Base-by-base conservation (phyloP, 495 filamentous ascomycete genomes). In the Penicillium tannophilum region DNA sequence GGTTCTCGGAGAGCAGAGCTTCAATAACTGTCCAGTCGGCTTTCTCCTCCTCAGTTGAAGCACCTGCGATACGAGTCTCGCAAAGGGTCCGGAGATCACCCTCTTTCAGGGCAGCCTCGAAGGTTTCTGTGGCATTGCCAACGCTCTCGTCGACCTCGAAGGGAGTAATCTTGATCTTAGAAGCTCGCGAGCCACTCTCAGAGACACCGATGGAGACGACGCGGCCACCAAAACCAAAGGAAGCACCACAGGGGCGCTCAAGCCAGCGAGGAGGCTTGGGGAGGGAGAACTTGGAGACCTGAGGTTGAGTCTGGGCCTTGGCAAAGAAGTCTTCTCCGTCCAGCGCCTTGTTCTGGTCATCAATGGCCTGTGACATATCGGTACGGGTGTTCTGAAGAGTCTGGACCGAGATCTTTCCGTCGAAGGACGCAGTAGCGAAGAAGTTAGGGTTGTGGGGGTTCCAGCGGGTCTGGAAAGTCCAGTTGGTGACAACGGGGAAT, bases 301-400 rank as follows among this genome's bases (percentile, higher is more conserved):
- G 93, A 12, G 91, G 89, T 60, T 97, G 91, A 11, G 85, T 90
- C 67, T 96, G 93, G 30, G 92, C 92, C 72, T 90, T 92, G 47
- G 88, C 88, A 61, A 99, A 99, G 80, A 99, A 99, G 65, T 97
- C 95, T 68, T 96, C 94, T 31, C 90, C 93, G 70, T 97, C 92
- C 19, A 92, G 72, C 49, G 84, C 79, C 69, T 90, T 88, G 47
- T 83, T 81, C 36, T 88, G 83, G 54, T 84, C 83, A 19, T 74
- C 78, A 52, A 76, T 74, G 7, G 78, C 72, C 53, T 82, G 70
- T n/a, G 74, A 73, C 35, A 73, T 63, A 49, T 83, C 80, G 11
- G 77, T 72, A 57, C 79, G 82, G 20, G 92, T 96, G 67, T 92
- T 97, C 67, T 99, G 94, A 39, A 96, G 82, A 10, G 93, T 93